Evolutionary conservation across 495 filamentous ascomycete species (phyloP), one percentile per base, ranked within the genome.

Genomic region (Talaromyces wortmannii): DNA sequence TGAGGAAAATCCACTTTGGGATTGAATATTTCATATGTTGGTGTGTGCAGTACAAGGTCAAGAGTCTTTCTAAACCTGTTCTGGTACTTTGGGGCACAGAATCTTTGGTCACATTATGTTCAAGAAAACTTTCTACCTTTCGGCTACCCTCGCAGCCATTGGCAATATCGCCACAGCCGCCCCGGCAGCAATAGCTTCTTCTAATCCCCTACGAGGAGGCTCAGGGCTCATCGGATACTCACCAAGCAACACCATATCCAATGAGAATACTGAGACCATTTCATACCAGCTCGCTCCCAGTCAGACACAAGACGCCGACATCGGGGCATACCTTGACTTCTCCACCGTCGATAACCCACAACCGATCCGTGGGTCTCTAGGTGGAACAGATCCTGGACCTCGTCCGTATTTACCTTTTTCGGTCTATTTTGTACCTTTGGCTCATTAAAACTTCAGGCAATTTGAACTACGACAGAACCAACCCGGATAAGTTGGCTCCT

Each of bases 241-340:
- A 0, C 15, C 70, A 1, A 60, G 60, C n/a, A 66, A 72, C 48
- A 65, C 59, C 16, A 31, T 68, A 10, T 56, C 63, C 7, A 61
- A 56, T 12, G 61, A 69, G 18, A 58, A 63, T 11, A 64, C 65
- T 2, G 70, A 72, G 6, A 67, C 73, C 6, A 58, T 73, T 50
- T 61, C 71, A 29, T 76, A 72, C 50, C 65, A 69, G 17, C 66
- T 80, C 29, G 72, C 77, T 7, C 63, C 76, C 3, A 83, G 79
- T 0, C 86, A 90, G 53, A 77, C 75, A 12, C 77, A 78, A 5
- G 76, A 83, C 48, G 69, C 76, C 2, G 70, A 82, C 2, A 64
- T 83, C 7, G 86, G 87, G 0, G 59, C 79, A 4, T 85, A 81
- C 50, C 77, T 90, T 0, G 79, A 90, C 59, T 86, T 90, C 50